Conservation (phyloP, 148 eudicot species). For the Chenopodium quinoa region DNA sequence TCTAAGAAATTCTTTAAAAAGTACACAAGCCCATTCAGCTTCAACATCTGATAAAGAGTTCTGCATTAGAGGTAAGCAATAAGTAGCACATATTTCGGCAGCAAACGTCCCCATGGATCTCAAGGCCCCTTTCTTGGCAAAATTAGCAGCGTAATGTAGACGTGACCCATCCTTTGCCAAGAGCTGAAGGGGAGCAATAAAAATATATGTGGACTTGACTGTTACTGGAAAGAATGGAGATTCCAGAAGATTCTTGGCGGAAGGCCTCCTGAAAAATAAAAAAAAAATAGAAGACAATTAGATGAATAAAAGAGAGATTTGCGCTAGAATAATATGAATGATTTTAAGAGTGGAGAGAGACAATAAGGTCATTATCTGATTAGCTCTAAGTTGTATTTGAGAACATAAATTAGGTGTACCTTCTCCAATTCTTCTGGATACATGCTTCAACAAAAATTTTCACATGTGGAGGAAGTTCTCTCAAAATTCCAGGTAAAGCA, state of each 20-base stretch:
- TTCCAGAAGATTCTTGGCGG: slow-evolving; percentile 83
- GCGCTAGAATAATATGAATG: slow-evolving; percentile 8
- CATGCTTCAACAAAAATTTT: slow-evolving; percentile 76
- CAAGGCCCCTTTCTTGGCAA: slow-evolving; percentile 78
- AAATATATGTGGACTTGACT: slow-evolving; percentile 75
- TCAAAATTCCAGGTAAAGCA: slow-evolving; percentile 50
- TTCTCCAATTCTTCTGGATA: slow-evolving; percentile 67
- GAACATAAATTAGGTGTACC: slow-evolving; percentile 39
- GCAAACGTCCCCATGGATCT: slow-evolving; percentile 86
- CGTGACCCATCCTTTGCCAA: slow-evolving; percentile 64
- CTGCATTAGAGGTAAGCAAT: slow-evolving; percentile 64
- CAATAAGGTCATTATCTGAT: not conserved
- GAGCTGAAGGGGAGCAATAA: slow-evolving; percentile 79
- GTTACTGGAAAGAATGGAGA: slow-evolving; percentile 75
- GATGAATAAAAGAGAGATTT: slow-evolving; percentile 2
- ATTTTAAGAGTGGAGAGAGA: not conserved
- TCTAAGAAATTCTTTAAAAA: slow-evolving; percentile 66
- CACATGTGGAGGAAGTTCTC: slow-evolving; percentile 66
- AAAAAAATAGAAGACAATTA: not conserved
- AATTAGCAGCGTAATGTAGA: slow-evolving; percentile 75
- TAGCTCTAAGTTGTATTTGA: not conserved
- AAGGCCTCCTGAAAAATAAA: slow-evolving; percentile 71
- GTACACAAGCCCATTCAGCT: slow-evolving; percentile 76
- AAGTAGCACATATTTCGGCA: slow-evolving; percentile 87
- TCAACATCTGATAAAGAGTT: slow-evolving; percentile 65